Percentiles rank a stretch among this genome's conserved stretches.
These are phyloP conservation scores for Phialophora verrucosa DNA, from an alignment of 2,329 filamentous ascomycete genomes.

Conservation along the genomic window DNA sequence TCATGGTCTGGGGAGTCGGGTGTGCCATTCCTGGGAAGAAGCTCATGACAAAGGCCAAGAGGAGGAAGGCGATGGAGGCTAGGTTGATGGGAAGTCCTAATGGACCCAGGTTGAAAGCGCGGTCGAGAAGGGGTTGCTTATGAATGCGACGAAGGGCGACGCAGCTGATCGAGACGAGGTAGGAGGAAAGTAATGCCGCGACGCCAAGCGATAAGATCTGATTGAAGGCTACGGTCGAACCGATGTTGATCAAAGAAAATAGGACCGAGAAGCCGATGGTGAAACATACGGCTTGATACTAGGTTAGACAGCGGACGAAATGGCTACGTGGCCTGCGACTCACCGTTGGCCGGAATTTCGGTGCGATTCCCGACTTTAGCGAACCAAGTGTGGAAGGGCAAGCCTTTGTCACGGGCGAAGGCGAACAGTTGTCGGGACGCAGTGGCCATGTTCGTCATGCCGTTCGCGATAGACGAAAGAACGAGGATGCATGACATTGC, in stretches of 20 bases:
- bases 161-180: conserved; percentile 46
- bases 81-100: conserved; percentile 54
- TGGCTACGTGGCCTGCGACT: conserved; percentile 3
- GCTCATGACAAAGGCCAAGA: conserved; percentile 43
- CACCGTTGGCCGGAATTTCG: conserved; percentile 28
- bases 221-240: conserved; percentile 48
- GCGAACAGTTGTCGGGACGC: conserved; percentile 46
- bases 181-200: conserved; percentile 48
- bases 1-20: conserved; percentile 53
- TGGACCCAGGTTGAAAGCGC: conserved; percentile 52
- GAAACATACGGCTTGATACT: conserved; percentile 42
- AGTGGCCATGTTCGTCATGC: conserved; percentile 46
- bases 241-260: conserved; percentile 46
- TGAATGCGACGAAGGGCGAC: conserved; percentile 46
- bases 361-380: conserved; percentile 17
- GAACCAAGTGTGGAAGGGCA: conserved; percentile 36
- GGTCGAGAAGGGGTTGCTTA: conserved; percentile 45
- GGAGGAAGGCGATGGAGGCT: conserved; percentile 15
- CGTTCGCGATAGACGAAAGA: conserved; percentile 39
- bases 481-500: conserved; percentile 44
- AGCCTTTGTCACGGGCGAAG: conserved; percentile 49
- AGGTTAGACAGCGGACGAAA: conserved; percentile 1
- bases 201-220: conserved; percentile 49
- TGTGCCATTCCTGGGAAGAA: conserved; percentile 50
- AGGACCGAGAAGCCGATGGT: conserved; percentile 53